phyloP scores from a whole-genome alignment of 1,284 basidiomycete species.

The Neonothopanus nambi region DNA sequence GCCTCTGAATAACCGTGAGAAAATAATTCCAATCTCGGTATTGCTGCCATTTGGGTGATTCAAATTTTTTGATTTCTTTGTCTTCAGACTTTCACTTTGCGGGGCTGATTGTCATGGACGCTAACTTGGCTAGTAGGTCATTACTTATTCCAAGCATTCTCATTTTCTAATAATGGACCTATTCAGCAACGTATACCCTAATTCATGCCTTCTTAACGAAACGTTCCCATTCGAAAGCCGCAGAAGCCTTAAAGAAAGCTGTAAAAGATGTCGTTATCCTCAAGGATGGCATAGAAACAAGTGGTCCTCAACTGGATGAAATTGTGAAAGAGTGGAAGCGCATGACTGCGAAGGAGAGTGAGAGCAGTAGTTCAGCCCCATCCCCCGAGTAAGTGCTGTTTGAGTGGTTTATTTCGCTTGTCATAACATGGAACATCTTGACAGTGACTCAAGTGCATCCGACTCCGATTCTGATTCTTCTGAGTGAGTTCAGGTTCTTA shows the following conservation, averaged over 20 bases:
- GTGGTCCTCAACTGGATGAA: constrained; percentile 58
- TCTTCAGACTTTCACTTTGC: background rate
- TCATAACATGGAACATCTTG: background rate
- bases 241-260: constrained; percentile 65
- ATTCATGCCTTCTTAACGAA: constrained; percentile 71
- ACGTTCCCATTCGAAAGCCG: constrained; percentile 63
- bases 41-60: too few relatives aligned
- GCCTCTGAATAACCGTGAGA: too few relatives aligned
- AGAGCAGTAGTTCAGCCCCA: constrained; percentile 13
- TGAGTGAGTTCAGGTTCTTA: constrained; percentile 26
- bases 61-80: background rate
- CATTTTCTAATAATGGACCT: background rate
- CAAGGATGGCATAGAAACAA: constrained; percentile 47
- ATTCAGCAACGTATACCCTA: constrained; percentile 66
- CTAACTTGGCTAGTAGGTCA: background rate
- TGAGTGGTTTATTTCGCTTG: constrained; percentile 10
- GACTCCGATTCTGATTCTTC: constrained; percentile 25
- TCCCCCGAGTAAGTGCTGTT: constrained; percentile 17
- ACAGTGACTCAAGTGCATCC: constrained; percentile 3
- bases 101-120: background rate
- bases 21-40: too few relatives aligned
- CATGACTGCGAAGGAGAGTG: constrained; percentile 25
- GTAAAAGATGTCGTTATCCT: constrained; percentile 58
- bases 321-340: constrained; percentile 65
- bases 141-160: background rate